phyloP scores from a whole-genome alignment of 176 grass and related monocot genomes.

The Oryza meyeriana region DNA sequence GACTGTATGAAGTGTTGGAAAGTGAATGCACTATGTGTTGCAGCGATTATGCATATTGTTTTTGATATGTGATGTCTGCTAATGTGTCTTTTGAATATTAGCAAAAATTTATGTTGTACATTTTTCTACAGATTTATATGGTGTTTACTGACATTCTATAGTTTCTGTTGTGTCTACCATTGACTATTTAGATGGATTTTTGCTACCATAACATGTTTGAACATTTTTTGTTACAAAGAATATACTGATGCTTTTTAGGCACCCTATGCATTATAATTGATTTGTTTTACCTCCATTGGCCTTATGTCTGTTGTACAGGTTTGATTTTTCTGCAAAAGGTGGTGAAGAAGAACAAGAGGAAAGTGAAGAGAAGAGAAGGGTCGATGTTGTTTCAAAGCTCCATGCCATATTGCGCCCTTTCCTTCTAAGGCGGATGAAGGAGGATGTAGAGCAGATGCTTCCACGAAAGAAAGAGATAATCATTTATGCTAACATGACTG shows the following conservation, averaged over 20 bases:
- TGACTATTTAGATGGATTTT: not conserved
- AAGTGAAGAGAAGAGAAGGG: constrained; percentile 75
- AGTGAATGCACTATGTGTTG: not conserved
- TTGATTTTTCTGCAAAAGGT: constrained; percentile 74
- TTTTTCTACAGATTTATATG: constrained; percentile 7
- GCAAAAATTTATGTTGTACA: not conserved
- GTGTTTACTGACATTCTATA: not conserved
- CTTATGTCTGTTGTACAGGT: constrained; percentile 51
- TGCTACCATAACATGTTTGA: not conserved
- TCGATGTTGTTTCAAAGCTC: constrained; percentile 81
- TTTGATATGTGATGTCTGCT: constrained; percentile 6
- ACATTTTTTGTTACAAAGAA: not conserved
- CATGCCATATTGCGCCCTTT: constrained; percentile 94
- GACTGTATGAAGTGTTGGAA: not conserved
- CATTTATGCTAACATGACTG: constrained; percentile 93
- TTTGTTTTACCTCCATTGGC: not conserved
- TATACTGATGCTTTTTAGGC: not conserved
- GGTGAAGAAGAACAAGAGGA: constrained; percentile 61
- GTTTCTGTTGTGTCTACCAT: not conserved
- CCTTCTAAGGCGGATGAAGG: constrained; percentile 93
- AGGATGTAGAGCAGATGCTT: constrained; percentile 88
- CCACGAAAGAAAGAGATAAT: constrained; percentile 97
- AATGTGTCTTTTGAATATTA: not conserved
- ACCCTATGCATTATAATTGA: not conserved
- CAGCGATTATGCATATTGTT: not conserved